Evolutionary conservation across 805 yeast species (phyloP).

Genomic region (Candida silvicultrix): DNA sequence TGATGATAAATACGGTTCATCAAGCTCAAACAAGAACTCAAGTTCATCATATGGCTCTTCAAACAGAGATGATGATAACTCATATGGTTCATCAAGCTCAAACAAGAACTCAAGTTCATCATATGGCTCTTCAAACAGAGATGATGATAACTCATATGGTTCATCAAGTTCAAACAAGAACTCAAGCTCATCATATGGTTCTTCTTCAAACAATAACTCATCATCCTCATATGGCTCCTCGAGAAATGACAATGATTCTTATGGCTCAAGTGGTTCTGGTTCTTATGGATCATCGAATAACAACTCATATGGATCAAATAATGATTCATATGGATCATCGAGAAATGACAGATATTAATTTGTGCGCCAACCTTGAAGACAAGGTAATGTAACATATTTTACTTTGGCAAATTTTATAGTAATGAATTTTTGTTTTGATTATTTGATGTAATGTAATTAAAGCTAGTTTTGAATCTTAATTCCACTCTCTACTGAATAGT

Average conservation of each 20-base stretch:
- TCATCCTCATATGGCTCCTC: conserved; percentile 15
- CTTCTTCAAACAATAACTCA: neutral
- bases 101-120: conserved; percentile 13
- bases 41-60: neutral
- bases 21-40: conserved; percentile 8
- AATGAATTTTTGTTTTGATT: too few relatives aligned
- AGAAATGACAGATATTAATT: conserved; percentile 3
- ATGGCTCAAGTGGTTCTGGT: conserved; percentile 1
- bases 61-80: conserved; percentile 10
- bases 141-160: conserved; percentile 21
- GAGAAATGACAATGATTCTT: conserved; percentile 14
- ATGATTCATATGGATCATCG: conserved; percentile 17
- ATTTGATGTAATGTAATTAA: too few relatives aligned
- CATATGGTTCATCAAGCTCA: conserved; percentile 13
- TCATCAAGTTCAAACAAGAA: conserved; percentile 4
- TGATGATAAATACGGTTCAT: conserved; percentile 11
- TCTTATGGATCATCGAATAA: conserved; percentile 6
- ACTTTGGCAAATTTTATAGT: too few relatives aligned
- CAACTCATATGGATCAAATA: conserved; percentile 28
- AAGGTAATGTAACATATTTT: too few relatives aligned
- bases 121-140: conserved; percentile 22
- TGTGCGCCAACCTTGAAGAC: too few relatives aligned
- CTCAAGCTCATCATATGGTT: neutral
- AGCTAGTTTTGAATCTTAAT: too few relatives aligned
- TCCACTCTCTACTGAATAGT: too few relatives aligned